Conservation (phyloP, 345 rosid species). For the Xanthoceras sorbifolium region DNA sequence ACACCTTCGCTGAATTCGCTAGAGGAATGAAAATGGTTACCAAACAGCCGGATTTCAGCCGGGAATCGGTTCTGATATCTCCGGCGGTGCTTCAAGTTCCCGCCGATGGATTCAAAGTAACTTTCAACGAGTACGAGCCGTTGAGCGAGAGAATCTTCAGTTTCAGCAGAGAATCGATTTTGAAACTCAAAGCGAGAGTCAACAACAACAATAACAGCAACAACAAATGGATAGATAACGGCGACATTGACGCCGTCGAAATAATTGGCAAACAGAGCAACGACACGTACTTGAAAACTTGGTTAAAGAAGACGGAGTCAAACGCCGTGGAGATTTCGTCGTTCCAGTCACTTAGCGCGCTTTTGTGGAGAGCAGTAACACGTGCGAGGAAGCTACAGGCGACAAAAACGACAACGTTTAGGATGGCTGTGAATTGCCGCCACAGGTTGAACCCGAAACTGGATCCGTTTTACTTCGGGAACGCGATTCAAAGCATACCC, state of each 20-base stretch:
- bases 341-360: constrained; percentile 76
- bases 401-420: constrained; percentile 64
- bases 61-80: constrained; percentile 65
- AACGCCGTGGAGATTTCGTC: constrained; percentile 66
- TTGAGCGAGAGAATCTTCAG: constrained; percentile 81
- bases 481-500: constrained; percentile 92
- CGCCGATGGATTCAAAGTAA: constrained; percentile 70
- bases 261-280: constrained; percentile 66
- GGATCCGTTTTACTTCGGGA: constrained; percentile 78
- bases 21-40: constrained; percentile 47
- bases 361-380: constrained; percentile 83
- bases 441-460: constrained; percentile 70
- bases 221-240: constrained; percentile 18
- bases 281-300: constrained; percentile 47
- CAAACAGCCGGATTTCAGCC: constrained; percentile 59
- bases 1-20: constrained; percentile 72
- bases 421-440: constrained; percentile 93
- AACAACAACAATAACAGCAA: constrained; percentile 34
- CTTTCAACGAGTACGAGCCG: constrained; percentile 67
- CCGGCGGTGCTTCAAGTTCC: constrained; percentile 67
- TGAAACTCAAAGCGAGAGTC: constrained; percentile 60
- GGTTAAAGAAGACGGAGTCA: constrained; percentile 38
- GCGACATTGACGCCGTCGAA: constrained; percentile 49
- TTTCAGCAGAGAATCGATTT: constrained; percentile 69
- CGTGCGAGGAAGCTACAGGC: constrained; percentile 72